Evolutionary conservation across 768 basidiomycete genomes (phyloP), one percentile per base, ranked within the genome.

Genomic region (Phlegmacium glaucopus): DNA sequence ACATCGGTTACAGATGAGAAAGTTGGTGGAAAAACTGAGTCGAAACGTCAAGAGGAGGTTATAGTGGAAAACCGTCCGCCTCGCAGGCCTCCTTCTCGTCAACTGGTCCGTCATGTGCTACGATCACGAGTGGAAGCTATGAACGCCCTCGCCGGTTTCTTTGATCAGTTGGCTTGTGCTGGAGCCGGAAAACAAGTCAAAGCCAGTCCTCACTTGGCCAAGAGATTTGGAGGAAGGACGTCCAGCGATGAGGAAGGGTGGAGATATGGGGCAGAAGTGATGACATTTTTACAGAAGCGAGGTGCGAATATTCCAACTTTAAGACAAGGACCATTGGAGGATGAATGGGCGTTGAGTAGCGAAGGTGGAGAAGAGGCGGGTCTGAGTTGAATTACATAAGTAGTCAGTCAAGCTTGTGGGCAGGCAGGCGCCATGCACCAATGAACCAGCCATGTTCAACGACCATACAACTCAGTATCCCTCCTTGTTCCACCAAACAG

Each of bases 21-120:
- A 27, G 51, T 56, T 30, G 52, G 42, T 27, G 51, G 47, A 12
- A 53, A 61, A 1, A 50, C 64, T 9, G 57, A 65, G 39, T 59
- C 55, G 46, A 62, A 58, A 38, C 53, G 60, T 17, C 57, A 59
- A 39, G 45, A 68, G 25, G 77, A 80, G 49, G 75, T 75, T 2
- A 71, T 71, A 9, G 72, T 67, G 15, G 66, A 72, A 52, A 50
- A 60, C 28, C 64, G 63, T 22, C 57, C 66, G 4, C 61, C 57
- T 42, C 75, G 72, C 40, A 66, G 78, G 17, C 84, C 92, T 1
- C 85, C 91, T 9, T 85, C 90, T 8, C 83, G 90, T 38, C 80
- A 84, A 38, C 80, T 96, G 49, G 83, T 97, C 56, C 87, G 90
- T 15, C 91, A 96, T 66, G 88, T 96, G 47, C 72, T 97, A 43